Percentiles rank a stretch among this genome's conserved stretches.
Evolutionary conservation across 2,329 filamentous ascomycete genomes (phyloP).

Genomic region (Scedosporium boydii): DNA sequence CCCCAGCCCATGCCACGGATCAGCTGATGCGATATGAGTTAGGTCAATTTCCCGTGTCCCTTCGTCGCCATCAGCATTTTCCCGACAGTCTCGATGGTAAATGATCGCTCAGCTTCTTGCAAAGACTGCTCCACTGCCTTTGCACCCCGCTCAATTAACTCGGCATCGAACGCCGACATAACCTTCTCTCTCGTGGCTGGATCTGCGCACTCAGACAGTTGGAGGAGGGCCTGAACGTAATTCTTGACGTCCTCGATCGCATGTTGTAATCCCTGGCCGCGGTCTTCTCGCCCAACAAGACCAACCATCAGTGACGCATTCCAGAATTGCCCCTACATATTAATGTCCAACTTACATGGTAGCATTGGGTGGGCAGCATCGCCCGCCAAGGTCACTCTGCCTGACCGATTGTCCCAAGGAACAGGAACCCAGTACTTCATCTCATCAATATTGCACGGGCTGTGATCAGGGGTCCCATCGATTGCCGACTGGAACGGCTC

Average conservation of each 20-base stretch:
- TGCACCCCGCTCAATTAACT: slow-evolving; percentile 22
- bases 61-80: slow-evolving; percentile 23
- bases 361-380: slow-evolving; percentile 36
- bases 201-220: slow-evolving; percentile 10
- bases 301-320: neutral
- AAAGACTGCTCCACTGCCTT: slow-evolving; percentile 24
- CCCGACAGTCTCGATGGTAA: slow-evolving; percentile 17
- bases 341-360: slow-evolving; percentile 19
- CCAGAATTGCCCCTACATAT: neutral
- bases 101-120: slow-evolving; percentile 20
- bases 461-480: slow-evolving; percentile 23
- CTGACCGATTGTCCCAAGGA: slow-evolving; percentile 20
- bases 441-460: slow-evolving; percentile 21
- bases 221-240: slow-evolving; percentile 23
- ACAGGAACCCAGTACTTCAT: slow-evolving; percentile 26
- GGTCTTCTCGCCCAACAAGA: slow-evolving; percentile 15
- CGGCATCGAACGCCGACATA: slow-evolving; percentile 20
- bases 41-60: slow-evolving; percentile 14
- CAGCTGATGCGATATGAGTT: slow-evolving; percentile 7
- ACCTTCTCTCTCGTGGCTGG: slow-evolving; percentile 10
- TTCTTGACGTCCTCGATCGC: slow-evolving; percentile 28
- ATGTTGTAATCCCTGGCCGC: slow-evolving; percentile 36
- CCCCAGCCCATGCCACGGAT: neutral
- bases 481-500: slow-evolving; percentile 23
- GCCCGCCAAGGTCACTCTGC: slow-evolving; percentile 26